Conservation (phyloP, 305 asterid species). For the Rubia balearica region DNA sequence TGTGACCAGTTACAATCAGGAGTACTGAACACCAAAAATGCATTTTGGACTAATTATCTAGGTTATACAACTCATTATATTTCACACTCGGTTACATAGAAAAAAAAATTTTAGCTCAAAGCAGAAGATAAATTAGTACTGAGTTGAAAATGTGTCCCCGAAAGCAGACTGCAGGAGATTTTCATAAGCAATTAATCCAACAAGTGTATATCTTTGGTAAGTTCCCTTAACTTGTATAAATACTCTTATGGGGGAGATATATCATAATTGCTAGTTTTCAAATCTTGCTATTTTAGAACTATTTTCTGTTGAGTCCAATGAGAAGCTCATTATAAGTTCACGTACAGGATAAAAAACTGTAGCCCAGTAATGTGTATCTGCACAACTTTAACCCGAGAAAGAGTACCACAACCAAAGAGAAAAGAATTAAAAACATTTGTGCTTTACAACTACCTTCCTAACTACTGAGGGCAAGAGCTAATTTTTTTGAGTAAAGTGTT, state of each 20-base stretch:
- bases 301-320: slow-evolving; percentile 6
- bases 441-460: neutral
- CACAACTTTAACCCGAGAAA: neutral
- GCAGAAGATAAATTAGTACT: neutral
- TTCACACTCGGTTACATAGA: neutral
- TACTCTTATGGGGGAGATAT: slow-evolving; percentile 1
- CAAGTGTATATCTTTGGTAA: neutral
- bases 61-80: slow-evolving; percentile 4
- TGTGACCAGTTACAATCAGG: slow-evolving; percentile 15
- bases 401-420: neutral
- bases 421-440: neutral
- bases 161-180: neutral
- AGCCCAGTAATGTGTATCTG: neutral
- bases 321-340: neutral
- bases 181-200: neutral
- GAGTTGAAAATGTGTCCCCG: neutral
- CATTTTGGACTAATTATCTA: neutral
- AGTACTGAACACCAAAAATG: neutral
- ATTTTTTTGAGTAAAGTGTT: neutral
- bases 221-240: neutral
- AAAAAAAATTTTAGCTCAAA: neutral
- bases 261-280: neutral
- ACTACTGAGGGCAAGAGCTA: neutral
- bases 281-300: neutral
- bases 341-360: neutral